Conservation (phyloP, 202 grass and related monocot genomes). For the Zoysia matrella region DNA sequence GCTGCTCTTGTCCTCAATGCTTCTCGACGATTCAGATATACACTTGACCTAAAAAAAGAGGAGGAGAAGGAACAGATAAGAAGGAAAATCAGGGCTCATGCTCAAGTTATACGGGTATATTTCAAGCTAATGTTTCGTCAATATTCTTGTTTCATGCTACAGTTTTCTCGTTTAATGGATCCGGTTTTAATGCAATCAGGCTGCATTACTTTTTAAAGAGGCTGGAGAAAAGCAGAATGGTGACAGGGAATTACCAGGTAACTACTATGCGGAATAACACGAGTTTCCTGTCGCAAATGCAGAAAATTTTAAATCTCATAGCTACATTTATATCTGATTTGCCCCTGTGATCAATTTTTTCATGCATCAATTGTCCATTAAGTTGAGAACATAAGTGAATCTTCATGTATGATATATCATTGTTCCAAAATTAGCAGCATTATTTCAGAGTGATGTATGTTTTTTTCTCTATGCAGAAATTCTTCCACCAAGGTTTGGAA, state of each 20-base stretch:
- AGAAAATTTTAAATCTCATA: conserved; percentile 8
- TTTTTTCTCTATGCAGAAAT: conserved; percentile 39
- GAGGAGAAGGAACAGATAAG: conserved; percentile 89
- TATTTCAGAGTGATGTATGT: conserved; percentile 5
- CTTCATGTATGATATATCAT: conserved; percentile 11
- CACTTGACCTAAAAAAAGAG: conserved; percentile 88
- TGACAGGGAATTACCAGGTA: conserved; percentile 58
- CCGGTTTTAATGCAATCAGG: conserved; percentile 58
- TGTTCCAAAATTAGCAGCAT: background rate
- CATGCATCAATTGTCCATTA: conserved; percentile 25
- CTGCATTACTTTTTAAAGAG: conserved; percentile 93
- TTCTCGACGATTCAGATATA: conserved; percentile 98
- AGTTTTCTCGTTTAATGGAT: conserved; percentile 38
- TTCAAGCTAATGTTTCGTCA: conserved; percentile 40
- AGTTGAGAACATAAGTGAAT: conserved; percentile 24
- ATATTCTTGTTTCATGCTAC: conserved; percentile 6
- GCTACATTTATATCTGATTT: conserved; percentile 27
- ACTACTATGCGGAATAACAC: background rate
- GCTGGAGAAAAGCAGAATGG: conserved; percentile 67
- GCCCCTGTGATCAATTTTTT: background rate
- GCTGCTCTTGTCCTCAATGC: conserved; percentile 95
- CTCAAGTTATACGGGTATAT: conserved; percentile 97
- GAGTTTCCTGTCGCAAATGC: background rate
- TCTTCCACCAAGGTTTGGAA: conserved; percentile 56
- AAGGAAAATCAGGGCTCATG: conserved; percentile 93